A percentile compares a stretch with the other conserved stretches of the same genome.
Conservation (phyloP, 805 yeast genomes). For the Barnettozyma vustinii region DNA sequence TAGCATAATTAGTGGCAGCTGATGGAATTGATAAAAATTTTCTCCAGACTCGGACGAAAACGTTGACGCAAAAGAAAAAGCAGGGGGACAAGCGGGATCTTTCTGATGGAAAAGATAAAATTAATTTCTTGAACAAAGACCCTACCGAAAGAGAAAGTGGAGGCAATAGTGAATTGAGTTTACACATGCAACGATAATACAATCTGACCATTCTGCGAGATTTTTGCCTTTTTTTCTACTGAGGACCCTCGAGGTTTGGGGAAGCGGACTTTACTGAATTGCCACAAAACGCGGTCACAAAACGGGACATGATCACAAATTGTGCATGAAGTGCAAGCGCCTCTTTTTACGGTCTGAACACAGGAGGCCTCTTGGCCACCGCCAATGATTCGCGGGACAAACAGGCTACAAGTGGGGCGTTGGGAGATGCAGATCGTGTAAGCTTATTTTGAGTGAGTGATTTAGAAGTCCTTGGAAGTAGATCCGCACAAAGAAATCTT, state of each 20-base stretch:
- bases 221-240: too few relatives aligned
- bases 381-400: too few relatives aligned
- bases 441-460: too few relatives aligned
- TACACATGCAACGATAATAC: too few relatives aligned
- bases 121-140: background rate
- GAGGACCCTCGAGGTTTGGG: background rate
- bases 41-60: background rate
- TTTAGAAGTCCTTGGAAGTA: too few relatives aligned
- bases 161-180: too few relatives aligned
- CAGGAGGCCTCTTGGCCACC: background rate
- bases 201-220: too few relatives aligned
- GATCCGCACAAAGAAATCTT: too few relatives aligned
- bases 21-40: conserved; percentile 10
- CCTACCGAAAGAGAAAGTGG: background rate
- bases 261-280: too few relatives aligned
- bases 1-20: background rate
- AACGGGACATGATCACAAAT: background rate
- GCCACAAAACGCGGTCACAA: background rate
- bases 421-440: too few relatives aligned
- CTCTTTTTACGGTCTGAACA: background rate
- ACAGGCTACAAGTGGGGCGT: too few relatives aligned
- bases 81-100: background rate
- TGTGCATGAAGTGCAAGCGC: background rate
- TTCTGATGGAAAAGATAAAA: background rate
- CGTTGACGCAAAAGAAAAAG: background rate